Evolutionary conservation across 2,329 filamentous ascomycete species (phyloP).

Genomic region (Aspergillus brasiliensis): DNA sequence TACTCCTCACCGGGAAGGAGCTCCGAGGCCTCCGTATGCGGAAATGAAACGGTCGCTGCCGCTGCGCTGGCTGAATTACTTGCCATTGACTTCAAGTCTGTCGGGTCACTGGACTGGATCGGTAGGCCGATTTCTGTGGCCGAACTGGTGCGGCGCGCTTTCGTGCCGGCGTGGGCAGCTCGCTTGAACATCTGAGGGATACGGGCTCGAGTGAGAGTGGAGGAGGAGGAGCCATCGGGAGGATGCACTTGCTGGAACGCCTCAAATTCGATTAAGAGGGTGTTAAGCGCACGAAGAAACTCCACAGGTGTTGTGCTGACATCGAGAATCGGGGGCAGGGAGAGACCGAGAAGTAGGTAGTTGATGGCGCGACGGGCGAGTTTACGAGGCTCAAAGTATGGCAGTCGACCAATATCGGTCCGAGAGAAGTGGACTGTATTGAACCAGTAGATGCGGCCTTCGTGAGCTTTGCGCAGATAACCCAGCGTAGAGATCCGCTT

Average conservation of each 20-base stretch:
- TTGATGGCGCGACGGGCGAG: conserved; percentile 89
- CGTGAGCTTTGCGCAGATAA: conserved; percentile 92
- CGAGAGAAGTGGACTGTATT: conserved; percentile 93
- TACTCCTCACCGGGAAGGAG: conserved; percentile 84
- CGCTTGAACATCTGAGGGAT: conserved; percentile 83
- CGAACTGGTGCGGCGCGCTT: conserved; percentile 59
- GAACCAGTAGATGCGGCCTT: conserved; percentile 96
- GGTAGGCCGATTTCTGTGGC: conserved; percentile 62
- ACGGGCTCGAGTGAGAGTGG: conserved; percentile 73
- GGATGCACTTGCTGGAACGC: conserved; percentile 86
- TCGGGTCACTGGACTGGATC: conserved; percentile 51
- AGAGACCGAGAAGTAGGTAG: conserved; percentile 89
- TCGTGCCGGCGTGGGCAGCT: conserved; percentile 58
- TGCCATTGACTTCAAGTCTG: conserved; percentile 50
- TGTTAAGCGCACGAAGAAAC: conserved; percentile 83
- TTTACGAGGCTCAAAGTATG: conserved; percentile 82
- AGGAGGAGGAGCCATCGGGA: conserved; percentile 69
- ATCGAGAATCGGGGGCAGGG: conserved; percentile 85
- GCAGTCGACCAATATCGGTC: conserved; percentile 74
- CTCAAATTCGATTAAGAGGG: conserved; percentile 87
- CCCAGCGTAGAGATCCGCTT: conserved; percentile 94
- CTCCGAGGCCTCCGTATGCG: conserved; percentile 57
- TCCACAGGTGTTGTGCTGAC: conserved; percentile 77
- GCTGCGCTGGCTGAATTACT: conserved; percentile 43
- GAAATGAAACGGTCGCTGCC: conserved; percentile 42